Percentiles rank a stretch among this genome's conserved stretches.
phyloP scores from a whole-genome alignment of 805 yeast genomes.

The Maudiozyma pseudohumilis region DNA sequence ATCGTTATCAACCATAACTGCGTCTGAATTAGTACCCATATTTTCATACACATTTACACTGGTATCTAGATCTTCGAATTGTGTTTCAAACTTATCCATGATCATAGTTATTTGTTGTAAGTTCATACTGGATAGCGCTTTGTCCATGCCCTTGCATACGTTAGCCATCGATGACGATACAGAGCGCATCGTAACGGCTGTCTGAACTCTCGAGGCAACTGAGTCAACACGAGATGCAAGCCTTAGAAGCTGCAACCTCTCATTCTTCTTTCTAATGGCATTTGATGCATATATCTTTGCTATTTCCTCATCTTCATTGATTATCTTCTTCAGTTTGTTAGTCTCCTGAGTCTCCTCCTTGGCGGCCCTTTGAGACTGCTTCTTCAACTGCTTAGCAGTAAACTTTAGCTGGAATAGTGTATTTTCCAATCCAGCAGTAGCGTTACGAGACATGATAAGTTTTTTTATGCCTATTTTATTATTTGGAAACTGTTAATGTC shows the following conservation, averaged over 20 bases:
- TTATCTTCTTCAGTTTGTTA: conserved; percentile 68
- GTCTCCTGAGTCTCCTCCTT: conserved; percentile 85
- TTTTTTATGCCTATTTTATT: not conserved
- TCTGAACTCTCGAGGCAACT: conserved; percentile 90
- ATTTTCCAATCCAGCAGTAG: conserved; percentile 25
- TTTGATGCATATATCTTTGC: conserved; percentile 92
- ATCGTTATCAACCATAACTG: conserved; percentile 86
- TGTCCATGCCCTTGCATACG: conserved; percentile 93
- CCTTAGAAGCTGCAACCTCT: conserved; percentile 68
- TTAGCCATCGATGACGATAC: conserved; percentile 90
- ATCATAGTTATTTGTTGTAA: conserved; percentile 84
- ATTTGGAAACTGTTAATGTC: no score
- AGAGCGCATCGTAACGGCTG: conserved; percentile 95
- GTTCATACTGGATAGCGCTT: conserved; percentile 92
- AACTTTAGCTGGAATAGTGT: conserved; percentile 41
- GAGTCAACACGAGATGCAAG: conserved; percentile 89
- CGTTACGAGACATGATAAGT: conserved; percentile 23
- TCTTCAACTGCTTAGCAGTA: conserved; percentile 84
- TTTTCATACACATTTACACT: conserved; percentile 86
- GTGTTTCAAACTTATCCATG: conserved; percentile 95
- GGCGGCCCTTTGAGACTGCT: conserved; percentile 84
- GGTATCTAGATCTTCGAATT: conserved; percentile 92
- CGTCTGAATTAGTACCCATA: conserved; percentile 81
- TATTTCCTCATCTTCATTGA: conserved; percentile 53
- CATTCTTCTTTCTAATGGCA: conserved; percentile 86